Percentiles rank a stretch among this genome's conserved stretches.
Evolutionary conservation across 371 early-diverging fungal genomes (phyloP).

Genomic region (Mortierella sp.): DNA sequence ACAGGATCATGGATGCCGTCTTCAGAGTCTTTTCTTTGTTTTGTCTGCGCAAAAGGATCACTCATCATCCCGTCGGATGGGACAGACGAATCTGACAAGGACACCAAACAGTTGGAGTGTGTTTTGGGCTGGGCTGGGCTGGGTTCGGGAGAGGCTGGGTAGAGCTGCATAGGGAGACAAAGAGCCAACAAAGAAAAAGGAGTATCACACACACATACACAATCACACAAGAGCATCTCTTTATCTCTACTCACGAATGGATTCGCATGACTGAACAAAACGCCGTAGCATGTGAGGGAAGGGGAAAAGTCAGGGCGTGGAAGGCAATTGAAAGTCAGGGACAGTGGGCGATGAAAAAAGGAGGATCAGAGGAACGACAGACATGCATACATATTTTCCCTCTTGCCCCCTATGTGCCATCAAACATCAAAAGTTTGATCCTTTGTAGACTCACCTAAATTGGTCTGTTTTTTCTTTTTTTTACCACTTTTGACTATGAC

Average conservation of each 20-base stretch:
- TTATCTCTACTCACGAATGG: not conserved
- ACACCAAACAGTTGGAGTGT: not conserved
- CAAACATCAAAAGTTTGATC: not conserved
- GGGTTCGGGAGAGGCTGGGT: not conserved
- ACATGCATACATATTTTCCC: not conserved
- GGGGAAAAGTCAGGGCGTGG: not conserved
- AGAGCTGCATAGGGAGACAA: not conserved
- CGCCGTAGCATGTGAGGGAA: not conserved
- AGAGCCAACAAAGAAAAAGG: not conserved
- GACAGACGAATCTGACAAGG: not conserved
- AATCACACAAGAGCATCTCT: not conserved
- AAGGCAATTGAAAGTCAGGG: constrained; percentile 4
- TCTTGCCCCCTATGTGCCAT: not conserved
- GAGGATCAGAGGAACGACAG: not conserved
- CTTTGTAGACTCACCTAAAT: not conserved
- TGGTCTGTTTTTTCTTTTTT: not conserved
- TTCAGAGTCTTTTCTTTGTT: not conserved
- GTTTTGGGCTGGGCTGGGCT: not conserved
- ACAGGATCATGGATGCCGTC: not conserved
- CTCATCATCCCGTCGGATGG: not conserved
- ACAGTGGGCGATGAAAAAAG: not conserved
- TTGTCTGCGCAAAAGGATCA: not conserved
- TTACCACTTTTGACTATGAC: not conserved
- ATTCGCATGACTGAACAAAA: not conserved
- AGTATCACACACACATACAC: not conserved